Base-by-base conservation (phyloP, 1,284 basidiomycete genomes). In the Trametes versicolor region DNA sequence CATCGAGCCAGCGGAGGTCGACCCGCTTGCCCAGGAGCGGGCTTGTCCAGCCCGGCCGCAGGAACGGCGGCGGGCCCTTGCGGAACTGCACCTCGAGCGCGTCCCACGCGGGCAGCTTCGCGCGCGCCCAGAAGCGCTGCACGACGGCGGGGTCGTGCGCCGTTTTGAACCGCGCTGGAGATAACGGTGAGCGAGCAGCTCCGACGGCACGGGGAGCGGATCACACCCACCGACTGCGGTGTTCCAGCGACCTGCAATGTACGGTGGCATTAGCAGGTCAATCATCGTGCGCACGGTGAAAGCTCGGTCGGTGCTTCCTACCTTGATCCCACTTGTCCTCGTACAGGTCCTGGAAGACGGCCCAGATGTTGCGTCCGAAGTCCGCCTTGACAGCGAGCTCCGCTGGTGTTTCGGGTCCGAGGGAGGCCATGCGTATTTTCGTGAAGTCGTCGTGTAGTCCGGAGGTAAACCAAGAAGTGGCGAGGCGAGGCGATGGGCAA, bases 321-420 rank as follows among this genome's bases (percentile, higher is more conserved):
- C 76, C 71, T 70, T 75, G 70, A 57, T 75, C 73, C 76, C 76
- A 77, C 34, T 69, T 72, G 62, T 75, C 74, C 57, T 75, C 76
- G 60, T 77, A 77, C 8, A 72, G 63, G 15, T 73, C 68, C 56
- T 76, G 74, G 67, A 77, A 76, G 25, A 74, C 67, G 12, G 70
- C 61, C 74, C 73, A 75, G 27, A 77, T 72, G 54, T 69, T 72
- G 21, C 68, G 55, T 19, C 70, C 72, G 50, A 76, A 77, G 61
- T 77, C 76, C 25, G 72, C 58, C 67, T 73, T 69, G 36, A 72
- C 74, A 10, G 72, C 71, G 41, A 65, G 67, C 65, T 77, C 75
- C 29, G 69, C 70, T 5, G 74, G 72, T 5, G 73, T 64, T 53
- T 72, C 69, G 17, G 68, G 60, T 25, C 58, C 58, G n/a, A 57